Base-by-base conservation (phyloP, 2,329 filamentous ascomycete genomes). In the Fusarium succisae region DNA sequence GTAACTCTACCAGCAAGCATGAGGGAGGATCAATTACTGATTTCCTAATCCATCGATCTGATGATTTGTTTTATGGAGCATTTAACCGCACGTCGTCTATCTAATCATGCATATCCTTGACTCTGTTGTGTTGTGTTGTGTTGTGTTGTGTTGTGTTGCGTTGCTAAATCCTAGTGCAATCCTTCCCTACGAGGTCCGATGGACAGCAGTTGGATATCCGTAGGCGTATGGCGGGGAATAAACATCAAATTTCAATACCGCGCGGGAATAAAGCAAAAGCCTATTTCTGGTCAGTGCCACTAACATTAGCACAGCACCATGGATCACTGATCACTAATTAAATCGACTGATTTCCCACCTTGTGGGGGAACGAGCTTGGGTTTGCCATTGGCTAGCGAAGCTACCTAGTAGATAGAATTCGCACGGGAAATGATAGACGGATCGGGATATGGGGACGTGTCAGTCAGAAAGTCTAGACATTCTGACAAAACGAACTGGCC, bases 291-390 rank as follows among this genome's bases (percentile, higher is more conserved):
- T 39, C 65, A 56, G 62, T 61, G 55, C 48, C 26, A 17, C 38
- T 15, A 63, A 30, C 41, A 13, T 32, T 22, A 63, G 44, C 32
- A 47, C 32, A n/a, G 22, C 54, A 30, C n/a, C 43, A 45, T 53
- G 64, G 64, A 39, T 60, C 41, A 67, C 50, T 38, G 32, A 35
- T 35, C 32, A 35, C 32, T 35, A 35, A 35, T 35, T 35, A 54
- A 67, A 64, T 73, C 61, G 61, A 74, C 61, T 68, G 70, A 74
- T 73, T 70, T 66, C 8, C 70, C 70, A 73, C 70, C 38, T 58
- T 62, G 70, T 73, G 71, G 70, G 69, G 66, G 61, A 57, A 58
- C n/a, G 28, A 32, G 44, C 28, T 56, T 30, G 45, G 53, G 48
- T 57, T 70, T 58, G 53, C 24, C 45, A 55, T 55, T 55, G 51